These are phyloP conservation scores for Lobosporangium transversale DNA, from an alignment of 192 early-diverging fungal genomes.

Conservation along the genomic window DNA sequence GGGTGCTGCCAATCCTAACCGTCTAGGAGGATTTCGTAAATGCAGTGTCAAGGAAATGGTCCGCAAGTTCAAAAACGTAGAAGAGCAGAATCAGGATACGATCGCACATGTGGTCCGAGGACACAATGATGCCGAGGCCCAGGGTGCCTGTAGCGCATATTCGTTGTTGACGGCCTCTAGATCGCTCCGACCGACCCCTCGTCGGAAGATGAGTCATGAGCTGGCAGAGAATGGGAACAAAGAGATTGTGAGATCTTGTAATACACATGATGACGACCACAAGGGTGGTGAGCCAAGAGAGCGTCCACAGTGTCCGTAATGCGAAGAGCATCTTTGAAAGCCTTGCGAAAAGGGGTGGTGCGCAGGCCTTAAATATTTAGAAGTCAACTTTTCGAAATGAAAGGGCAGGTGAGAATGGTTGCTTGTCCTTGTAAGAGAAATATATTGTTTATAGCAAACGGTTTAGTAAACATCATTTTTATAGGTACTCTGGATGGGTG, in stretches of 20 bases:
- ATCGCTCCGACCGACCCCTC: conserved; percentile 10
- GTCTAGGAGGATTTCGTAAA: not conserved
- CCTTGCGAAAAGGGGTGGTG: conserved; percentile 22
- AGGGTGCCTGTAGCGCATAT: conserved; percentile 31
- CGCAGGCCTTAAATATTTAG: not conserved
- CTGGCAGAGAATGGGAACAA: conserved; percentile 23
- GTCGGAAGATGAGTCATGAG: conserved; percentile 49
- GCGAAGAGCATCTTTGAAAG: conserved; percentile 48
- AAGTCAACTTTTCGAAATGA: too few species aligned
- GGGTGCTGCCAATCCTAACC: conserved; percentile 1
- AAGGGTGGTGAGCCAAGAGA: conserved; percentile 33
- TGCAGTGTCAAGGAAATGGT: conserved; percentile 32
- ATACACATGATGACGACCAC: conserved; percentile 1
- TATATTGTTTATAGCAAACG: too few species aligned
- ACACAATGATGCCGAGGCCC: conserved; percentile 15
- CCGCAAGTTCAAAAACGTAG: conserved; percentile 30
- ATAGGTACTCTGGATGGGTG: too few species aligned
- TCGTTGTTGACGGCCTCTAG: conserved; percentile 40
- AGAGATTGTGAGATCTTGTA: not conserved
- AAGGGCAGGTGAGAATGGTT: too few species aligned
- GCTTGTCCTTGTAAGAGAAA: too few species aligned
- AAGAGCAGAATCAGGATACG: conserved; percentile 25
- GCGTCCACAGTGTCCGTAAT: conserved; percentile 38
- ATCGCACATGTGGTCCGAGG: conserved; percentile 44
- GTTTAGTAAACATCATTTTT: too few species aligned